These are phyloP conservation scores for Stagonosporopsis rhizophila DNA, from an alignment of 2,329 filamentous ascomycete species.

Conservation along the genomic window DNA sequence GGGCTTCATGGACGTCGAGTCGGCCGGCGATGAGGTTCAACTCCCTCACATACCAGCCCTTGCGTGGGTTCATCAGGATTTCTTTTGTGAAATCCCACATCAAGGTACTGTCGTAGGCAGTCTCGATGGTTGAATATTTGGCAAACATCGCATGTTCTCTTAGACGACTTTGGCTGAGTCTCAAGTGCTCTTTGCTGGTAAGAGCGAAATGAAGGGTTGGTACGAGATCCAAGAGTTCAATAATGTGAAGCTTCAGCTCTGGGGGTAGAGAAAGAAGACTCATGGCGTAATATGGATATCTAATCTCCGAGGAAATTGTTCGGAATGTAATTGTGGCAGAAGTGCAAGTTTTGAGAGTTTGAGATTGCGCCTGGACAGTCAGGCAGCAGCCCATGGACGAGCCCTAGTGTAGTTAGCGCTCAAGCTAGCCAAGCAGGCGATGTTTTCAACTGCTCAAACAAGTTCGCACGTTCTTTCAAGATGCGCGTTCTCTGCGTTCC, in stretches of 20 bases:
- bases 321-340: neutral
- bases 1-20: constrained; percentile 1
- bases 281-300: constrained; percentile 6
- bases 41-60: constrained; percentile 27
- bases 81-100: constrained; percentile 20
- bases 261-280: constrained; percentile 15
- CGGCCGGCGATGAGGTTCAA: constrained; percentile 19
- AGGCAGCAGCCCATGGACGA: neutral
- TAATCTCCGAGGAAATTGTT: neutral
- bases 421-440: neutral
- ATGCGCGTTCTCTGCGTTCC: neutral
- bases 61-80: constrained; percentile 17
- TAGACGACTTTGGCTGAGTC: constrained; percentile 10
- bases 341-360: neutral
- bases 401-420: neutral
- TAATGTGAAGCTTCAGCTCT: constrained; percentile 22
- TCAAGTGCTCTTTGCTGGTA: constrained; percentile 17
- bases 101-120: neutral
- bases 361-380: neutral
- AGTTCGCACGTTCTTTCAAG: too few relatives aligned
- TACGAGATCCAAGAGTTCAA: constrained; percentile 20
- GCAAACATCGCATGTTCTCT: constrained; percentile 17
- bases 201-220: constrained; percentile 23
- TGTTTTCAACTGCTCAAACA: neutral
- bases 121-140: constrained; percentile 12